Evolutionary conservation across 2,329 filamentous ascomycete genomes (phyloP).

Genomic region (Diaporthe citriasiana): DNA sequence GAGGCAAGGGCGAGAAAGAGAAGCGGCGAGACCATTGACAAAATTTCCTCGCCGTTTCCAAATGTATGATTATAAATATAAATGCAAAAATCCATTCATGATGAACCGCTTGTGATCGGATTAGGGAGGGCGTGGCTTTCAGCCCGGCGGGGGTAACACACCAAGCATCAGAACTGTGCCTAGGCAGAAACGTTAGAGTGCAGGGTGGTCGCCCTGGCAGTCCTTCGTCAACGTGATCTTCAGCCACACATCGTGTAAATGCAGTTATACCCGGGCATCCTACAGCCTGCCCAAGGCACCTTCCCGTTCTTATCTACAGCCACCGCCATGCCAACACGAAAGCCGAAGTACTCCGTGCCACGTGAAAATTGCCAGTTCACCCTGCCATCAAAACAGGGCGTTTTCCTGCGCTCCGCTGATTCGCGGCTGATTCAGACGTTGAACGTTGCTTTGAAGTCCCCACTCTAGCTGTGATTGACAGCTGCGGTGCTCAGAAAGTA

Average conservation of each 20-base stretch:
- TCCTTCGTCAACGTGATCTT: rapidly evolving
- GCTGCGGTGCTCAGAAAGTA: not conserved
- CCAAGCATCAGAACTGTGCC: not conserved
- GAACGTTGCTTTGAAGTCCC: too few species aligned
- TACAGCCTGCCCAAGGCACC: rapidly evolving
- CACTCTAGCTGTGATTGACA: not conserved
- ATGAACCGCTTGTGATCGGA: not conserved
- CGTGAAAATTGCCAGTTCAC: not conserved
- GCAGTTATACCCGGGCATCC: not conserved
- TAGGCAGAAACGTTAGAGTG: not conserved
- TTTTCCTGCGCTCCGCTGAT: not conserved
- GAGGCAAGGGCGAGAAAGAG: not conserved
- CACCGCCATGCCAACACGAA: not conserved
- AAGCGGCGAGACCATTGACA: not conserved
- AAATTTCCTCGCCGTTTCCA: not conserved
- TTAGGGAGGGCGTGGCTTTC: not conserved
- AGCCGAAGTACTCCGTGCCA: not conserved
- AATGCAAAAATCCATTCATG: not conserved
- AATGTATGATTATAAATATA: too few species aligned
- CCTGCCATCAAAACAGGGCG: not conserved
- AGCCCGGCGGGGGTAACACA: not conserved
- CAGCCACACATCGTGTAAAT: not conserved
- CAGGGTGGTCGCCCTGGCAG: not conserved
- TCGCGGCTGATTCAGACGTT: too few species aligned
- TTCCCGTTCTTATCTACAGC: not conserved